Evolutionary conservation across 2,329 filamentous ascomycete species (phyloP).

Genomic region (Ascocoryne sarcoides): DNA sequence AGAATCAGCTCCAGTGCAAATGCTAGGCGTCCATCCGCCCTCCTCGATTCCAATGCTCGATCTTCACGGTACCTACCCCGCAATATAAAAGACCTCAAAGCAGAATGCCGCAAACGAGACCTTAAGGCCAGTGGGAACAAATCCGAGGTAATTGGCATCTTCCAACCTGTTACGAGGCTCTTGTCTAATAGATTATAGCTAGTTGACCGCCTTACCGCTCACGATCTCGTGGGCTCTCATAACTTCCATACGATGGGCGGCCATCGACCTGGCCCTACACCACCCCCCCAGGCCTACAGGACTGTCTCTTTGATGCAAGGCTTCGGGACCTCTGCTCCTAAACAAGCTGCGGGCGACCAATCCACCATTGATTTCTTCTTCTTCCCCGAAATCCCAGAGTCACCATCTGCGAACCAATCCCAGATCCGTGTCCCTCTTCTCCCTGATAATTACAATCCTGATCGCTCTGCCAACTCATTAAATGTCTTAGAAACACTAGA

Average conservation of each 20-base stretch:
- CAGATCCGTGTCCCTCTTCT: constrained; percentile 49
- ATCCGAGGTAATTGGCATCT: constrained; percentile 19
- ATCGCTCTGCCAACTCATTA: constrained; percentile 15
- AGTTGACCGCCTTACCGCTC: constrained; percentile 20
- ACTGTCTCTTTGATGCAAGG: constrained; percentile 54
- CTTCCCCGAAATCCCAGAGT: constrained; percentile 38
- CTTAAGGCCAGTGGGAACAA: constrained; percentile 21
- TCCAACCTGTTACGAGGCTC: neutral
- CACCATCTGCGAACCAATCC: constrained; percentile 19
- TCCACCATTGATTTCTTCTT: constrained; percentile 38
- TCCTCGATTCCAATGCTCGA: constrained; percentile 17
- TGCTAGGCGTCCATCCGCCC: constrained; percentile 16
- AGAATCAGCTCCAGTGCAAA: constrained; percentile 21
- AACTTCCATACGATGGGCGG: constrained; percentile 19
- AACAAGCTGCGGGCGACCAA: constrained; percentile 27
- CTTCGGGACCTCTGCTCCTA: constrained; percentile 42
- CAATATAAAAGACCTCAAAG: constrained; percentile 19
- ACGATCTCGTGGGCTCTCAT: constrained; percentile 18
- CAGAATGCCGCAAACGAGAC: constrained; percentile 21
- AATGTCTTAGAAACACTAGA: neutral
- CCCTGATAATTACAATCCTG: constrained; percentile 44
- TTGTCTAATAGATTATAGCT: constrained; percentile 13
- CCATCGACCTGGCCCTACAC: constrained; percentile 26
- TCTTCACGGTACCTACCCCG: constrained; percentile 21
- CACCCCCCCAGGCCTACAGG: constrained; percentile 33